These are phyloP conservation scores for Myxozyma kluyveri DNA, from an alignment of 805 yeast genomes.

Conservation along the genomic window DNA sequence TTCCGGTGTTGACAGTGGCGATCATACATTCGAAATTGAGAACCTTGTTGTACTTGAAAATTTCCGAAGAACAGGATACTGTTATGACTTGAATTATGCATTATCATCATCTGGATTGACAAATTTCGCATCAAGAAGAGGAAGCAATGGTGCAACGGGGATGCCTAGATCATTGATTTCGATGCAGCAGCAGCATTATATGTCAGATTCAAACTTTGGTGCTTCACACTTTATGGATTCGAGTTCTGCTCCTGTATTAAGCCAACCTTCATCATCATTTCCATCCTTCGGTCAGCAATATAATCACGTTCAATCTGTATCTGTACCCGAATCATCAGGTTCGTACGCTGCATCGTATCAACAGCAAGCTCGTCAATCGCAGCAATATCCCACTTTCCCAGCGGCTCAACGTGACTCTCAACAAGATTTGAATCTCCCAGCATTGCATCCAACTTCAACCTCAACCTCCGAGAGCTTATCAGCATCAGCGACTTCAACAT, in stretches of 20 bases:
- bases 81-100: constrained; percentile 10
- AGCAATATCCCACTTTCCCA: no score
- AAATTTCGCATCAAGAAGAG: neutral
- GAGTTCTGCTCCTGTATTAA: constrained; percentile 1
- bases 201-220: neutral
- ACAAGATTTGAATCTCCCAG: no score
- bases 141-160: neutral
- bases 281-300: constrained; percentile 2
- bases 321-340: constrained; percentile 2
- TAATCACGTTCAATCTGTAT: constrained; percentile 1
- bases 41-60: constrained; percentile 14
- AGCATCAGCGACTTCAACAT: neutral
- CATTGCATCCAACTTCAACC: neutral
- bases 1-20: neutral
- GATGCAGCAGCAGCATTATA: neutral
- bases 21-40: constrained; percentile 20
- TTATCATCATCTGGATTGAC: neutral
- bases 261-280: neutral
- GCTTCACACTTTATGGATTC: neutral
- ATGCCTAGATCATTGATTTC: neutral
- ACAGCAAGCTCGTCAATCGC: neutral
- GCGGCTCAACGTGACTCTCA: no score
- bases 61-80: constrained; percentile 23
- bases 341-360: constrained; percentile 9
- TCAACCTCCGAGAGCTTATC: neutral